Evolutionary conservation across 768 basidiomycete species (phyloP).

Genomic region (Tylopilus felleus): DNA sequence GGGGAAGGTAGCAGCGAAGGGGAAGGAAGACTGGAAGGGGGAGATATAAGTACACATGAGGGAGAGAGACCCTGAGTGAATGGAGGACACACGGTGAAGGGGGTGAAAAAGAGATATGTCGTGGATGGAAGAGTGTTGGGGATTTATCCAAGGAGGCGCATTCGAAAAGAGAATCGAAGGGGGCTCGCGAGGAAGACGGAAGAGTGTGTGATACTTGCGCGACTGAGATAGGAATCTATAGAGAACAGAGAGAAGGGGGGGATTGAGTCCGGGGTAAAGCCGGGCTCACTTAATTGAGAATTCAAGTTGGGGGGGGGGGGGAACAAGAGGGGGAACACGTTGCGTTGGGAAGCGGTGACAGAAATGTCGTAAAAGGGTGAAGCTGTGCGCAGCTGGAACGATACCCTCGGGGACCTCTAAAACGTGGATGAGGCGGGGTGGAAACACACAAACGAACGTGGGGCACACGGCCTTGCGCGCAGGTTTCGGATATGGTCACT

Average conservation of each 20-base stretch:
- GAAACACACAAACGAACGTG: constrained; percentile 26
- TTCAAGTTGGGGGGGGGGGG: constrained; percentile 12
- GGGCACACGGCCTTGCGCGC: constrained; percentile 9
- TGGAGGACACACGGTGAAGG: constrained; percentile 22
- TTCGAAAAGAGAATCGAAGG: constrained; percentile 24
- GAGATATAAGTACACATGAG: constrained; percentile 32
- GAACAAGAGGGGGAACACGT: constrained; percentile 14
- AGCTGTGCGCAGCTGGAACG: constrained; percentile 17
- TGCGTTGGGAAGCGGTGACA: constrained; percentile 20
- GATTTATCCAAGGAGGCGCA: constrained; percentile 21
- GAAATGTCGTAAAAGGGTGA: constrained; percentile 24
- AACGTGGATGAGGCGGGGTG: constrained; percentile 27
- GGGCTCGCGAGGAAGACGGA: constrained; percentile 14
- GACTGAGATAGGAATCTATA: constrained; percentile 30
- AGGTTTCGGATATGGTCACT: no score
- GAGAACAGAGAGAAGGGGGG: constrained; percentile 13
- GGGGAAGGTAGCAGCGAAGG: constrained; percentile 13
- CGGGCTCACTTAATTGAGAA: constrained; percentile 25
- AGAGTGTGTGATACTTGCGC: constrained; percentile 30
- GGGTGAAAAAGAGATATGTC: constrained; percentile 16
- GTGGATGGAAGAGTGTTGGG: constrained; percentile 2
- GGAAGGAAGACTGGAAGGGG: constrained; percentile 17
- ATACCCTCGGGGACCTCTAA: constrained; percentile 25
- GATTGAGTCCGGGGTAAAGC: constrained; percentile 31
- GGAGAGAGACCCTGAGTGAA: constrained; percentile 10